phyloP scores from a whole-genome alignment of 495 filamentous ascomycete genomes.

The Cetradonia linearis region DNA sequence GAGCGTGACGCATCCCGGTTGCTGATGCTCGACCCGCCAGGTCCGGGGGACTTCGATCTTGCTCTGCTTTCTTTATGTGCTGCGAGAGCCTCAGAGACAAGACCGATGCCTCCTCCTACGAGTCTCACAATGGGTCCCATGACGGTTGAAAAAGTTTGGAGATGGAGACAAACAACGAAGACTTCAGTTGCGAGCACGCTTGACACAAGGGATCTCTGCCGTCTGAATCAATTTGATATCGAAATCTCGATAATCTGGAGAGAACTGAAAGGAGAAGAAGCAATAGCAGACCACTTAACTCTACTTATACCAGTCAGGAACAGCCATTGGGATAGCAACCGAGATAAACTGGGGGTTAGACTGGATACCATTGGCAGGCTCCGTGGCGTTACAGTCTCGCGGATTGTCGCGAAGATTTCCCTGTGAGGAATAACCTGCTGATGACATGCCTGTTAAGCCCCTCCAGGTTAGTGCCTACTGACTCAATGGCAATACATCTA shows the following conservation, averaged over 20 bases:
- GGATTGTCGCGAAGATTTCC: background rate
- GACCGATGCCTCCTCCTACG: constrained; percentile 13
- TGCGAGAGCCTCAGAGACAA: constrained; percentile 15
- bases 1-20: background rate
- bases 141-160: background rate
- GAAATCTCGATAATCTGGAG: constrained; percentile 5
- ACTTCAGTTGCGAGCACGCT: background rate
- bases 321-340: background rate
- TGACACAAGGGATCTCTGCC: background rate
- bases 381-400: background rate
- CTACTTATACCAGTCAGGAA: background rate
- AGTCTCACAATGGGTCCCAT: constrained; percentile 14
- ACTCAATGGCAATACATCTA: too few species aligned
- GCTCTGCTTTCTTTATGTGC: constrained; percentile 13
- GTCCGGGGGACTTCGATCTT: constrained; percentile 10
- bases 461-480: too few species aligned
- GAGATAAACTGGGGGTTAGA: background rate
- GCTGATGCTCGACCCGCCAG: background rate
- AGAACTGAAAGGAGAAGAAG: background rate
- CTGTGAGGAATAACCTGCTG: background rate
- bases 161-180: background rate
- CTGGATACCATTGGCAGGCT: background rate
- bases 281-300: background rate
- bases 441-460: too few species aligned
- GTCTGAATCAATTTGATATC: background rate